phyloP scores from a whole-genome alignment of 345 rosid species.

The Lagerstroemia speciosa region DNA sequence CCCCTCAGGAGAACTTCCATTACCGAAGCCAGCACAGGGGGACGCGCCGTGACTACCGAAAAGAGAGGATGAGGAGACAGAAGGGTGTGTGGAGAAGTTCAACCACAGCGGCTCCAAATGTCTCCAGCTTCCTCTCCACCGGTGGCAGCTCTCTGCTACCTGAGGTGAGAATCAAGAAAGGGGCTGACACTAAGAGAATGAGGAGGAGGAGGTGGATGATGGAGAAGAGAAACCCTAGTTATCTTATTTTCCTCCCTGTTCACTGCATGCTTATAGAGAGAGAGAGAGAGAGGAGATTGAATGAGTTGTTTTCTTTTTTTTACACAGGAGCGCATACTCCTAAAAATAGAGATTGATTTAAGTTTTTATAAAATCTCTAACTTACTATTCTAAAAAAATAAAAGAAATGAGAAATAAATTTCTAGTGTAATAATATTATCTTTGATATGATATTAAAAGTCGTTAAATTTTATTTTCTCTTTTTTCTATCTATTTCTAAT shows the following conservation, averaged over 20 bases:
- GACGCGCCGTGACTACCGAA: not conserved
- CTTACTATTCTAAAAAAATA: too few species aligned
- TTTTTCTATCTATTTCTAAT: too few species aligned
- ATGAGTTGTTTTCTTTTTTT: too few species aligned
- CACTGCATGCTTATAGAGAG: not conserved
- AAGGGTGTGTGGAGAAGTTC: constrained; percentile 19
- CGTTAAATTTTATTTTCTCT: too few species aligned
- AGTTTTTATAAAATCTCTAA: not conserved
- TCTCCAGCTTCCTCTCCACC: constrained; percentile 52
- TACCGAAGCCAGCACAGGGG: too few species aligned
- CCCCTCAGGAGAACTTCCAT: too few species aligned
- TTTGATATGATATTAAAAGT: too few species aligned
- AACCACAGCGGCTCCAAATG: constrained; percentile 35
- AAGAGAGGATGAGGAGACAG: constrained; percentile 66
- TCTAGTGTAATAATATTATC: too few species aligned
- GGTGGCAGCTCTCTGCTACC: not conserved
- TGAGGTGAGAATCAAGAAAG: not conserved
- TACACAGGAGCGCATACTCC: not conserved
- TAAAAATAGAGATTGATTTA: not conserved
- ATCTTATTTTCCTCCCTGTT: not conserved
- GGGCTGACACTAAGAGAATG: too few species aligned
- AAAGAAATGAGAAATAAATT: too few species aligned
- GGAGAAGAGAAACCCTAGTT: not conserved
- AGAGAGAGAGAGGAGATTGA: not conserved
- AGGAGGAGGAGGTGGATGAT: not conserved